These are phyloP conservation scores for Calocybe gangraenosa DNA, from an alignment of 768 basidiomycete species.

Conservation along the genomic window DNA sequence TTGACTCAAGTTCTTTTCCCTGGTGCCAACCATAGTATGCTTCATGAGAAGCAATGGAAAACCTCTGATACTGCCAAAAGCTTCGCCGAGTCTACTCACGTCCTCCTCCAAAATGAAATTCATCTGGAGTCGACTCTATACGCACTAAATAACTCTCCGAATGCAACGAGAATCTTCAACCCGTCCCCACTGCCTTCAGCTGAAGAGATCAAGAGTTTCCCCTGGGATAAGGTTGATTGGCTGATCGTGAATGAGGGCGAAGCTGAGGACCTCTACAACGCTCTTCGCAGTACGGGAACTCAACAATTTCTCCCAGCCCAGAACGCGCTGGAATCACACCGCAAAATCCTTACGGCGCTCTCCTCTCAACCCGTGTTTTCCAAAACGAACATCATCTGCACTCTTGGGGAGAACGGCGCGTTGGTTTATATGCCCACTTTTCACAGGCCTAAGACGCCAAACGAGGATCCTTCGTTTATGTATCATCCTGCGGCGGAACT, in stretches of 20 bases:
- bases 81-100: conserved; percentile 39
- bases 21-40: conserved; percentile 49
- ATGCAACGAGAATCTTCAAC: conserved; percentile 41
- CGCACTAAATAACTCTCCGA: conserved; percentile 24
- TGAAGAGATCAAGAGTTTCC: conserved; percentile 37
- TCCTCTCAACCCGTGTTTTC: conserved; percentile 21
- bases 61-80: conserved; percentile 14
- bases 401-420: conserved; percentile 50
- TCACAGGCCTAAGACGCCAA: conserved; percentile 16
- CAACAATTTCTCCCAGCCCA: conserved; percentile 3
- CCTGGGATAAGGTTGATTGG: conserved; percentile 51
- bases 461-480: conserved; percentile 22
- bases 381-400: conserved; percentile 50
- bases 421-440: conserved; percentile 34
- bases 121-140: conserved; percentile 36
- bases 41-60: conserved; percentile 27
- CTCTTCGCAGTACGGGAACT: conserved; percentile 18
- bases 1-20: conserved; percentile 44
- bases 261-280: conserved; percentile 31
- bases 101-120: conserved; percentile 62
- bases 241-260: conserved; percentile 55
- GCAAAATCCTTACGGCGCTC: conserved; percentile 16
- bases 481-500: conserved; percentile 46
- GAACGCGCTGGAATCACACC: conserved; percentile 7
- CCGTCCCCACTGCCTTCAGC: conserved; percentile 51